Evolutionary conservation across 768 basidiomycete species (phyloP).

Genomic region (Xerocomellus amylosporus): DNA sequence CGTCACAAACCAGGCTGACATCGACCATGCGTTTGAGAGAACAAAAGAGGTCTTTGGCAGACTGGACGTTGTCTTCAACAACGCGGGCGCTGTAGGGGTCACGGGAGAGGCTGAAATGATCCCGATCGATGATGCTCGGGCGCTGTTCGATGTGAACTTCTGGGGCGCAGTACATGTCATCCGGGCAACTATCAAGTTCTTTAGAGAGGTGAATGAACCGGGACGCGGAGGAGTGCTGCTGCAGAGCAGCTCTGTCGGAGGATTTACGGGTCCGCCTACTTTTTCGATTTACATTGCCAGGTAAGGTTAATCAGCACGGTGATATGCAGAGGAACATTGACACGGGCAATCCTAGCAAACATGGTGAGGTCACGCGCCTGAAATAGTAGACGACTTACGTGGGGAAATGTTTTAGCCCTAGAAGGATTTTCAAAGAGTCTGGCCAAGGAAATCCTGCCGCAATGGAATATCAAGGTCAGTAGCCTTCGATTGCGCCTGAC

Average conservation of each 20-base stretch:
- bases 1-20: conserved; percentile 8
- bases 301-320: neutral
- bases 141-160: conserved; percentile 28
- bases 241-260: conserved; percentile 34
- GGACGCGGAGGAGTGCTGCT: conserved; percentile 34
- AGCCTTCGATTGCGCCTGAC: neutral
- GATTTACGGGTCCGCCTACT: conserved; percentile 16
- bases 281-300: conserved; percentile 22
- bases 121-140: conserved; percentile 16
- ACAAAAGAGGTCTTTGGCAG: conserved; percentile 9
- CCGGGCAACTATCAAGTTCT: conserved; percentile 26
- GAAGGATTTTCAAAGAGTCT: conserved; percentile 36
- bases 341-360: conserved; percentile 8
- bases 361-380: conserved; percentile 9
- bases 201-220: conserved; percentile 37
- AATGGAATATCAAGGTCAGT: conserved; percentile 39
- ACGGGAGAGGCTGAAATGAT: conserved; percentile 25
- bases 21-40: conserved; percentile 11
- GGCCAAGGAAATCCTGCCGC: conserved; percentile 36
- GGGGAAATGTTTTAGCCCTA: conserved; percentile 19
- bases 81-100: conserved; percentile 10
- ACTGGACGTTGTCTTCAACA: conserved; percentile 24
- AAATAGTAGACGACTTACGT: neutral
- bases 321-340: conserved; percentile 14
- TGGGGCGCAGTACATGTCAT: conserved; percentile 30